Conservation (phyloP, 768 basidiomycete species). For the Sistotremastrum suecicum region DNA sequence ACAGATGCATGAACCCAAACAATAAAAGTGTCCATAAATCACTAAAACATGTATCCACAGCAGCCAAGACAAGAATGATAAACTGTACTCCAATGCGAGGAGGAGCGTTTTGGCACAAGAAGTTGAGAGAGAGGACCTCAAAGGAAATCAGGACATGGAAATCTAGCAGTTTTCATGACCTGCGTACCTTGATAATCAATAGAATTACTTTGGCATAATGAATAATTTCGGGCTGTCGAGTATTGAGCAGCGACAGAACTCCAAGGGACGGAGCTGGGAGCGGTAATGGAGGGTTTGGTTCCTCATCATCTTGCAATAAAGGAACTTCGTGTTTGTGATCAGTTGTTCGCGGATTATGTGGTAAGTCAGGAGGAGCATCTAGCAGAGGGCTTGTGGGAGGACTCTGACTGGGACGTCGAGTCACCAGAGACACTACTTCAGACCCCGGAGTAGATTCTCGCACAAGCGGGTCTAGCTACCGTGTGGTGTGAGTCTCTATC, state of each 20-base stretch:
- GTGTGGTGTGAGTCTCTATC: background rate
- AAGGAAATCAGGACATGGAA: conserved; percentile 9
- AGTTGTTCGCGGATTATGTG: no score
- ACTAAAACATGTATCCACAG: conserved; percentile 34
- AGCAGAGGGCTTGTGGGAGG: conserved; percentile 6
- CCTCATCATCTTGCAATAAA: no score
- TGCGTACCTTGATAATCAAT: conserved; percentile 5
- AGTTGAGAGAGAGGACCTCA: conserved; percentile 12
- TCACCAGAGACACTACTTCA: background rate
- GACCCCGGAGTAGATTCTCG: background rate
- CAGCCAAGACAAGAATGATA: conserved; percentile 21
- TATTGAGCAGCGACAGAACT: no score
- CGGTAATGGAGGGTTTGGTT: no score
- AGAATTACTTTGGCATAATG: conserved; percentile 3
- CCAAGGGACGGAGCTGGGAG: no score
- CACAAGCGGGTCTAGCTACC: background rate
- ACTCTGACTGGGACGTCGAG: conserved; percentile 1
- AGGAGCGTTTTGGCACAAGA: conserved; percentile 12
- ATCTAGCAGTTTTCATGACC: conserved; percentile 13
- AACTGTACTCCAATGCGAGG: conserved; percentile 14
- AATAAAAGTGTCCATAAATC: conserved; percentile 21
- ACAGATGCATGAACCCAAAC: conserved; percentile 27
- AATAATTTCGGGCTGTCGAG: background rate
- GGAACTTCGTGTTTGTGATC: no score
- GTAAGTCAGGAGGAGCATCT: conserved; percentile 3